phyloP scores from a whole-genome alignment of 352 stramenopile species.

The Phytopythium mirpurense region DNA sequence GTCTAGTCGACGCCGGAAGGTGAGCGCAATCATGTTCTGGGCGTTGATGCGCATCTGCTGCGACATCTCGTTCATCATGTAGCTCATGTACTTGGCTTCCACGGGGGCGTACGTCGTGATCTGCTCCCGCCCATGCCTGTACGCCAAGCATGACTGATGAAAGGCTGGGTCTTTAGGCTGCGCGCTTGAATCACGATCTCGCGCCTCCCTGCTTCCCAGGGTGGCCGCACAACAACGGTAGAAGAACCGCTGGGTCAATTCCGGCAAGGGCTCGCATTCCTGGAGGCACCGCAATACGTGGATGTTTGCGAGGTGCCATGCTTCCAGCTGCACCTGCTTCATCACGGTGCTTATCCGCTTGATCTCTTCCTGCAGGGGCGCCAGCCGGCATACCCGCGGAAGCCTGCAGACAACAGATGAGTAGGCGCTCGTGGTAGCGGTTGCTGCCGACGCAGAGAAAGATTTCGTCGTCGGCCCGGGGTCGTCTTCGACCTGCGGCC shows the following conservation, averaged over 20 bases:
- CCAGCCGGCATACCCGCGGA: neutral
- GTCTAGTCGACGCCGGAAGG: no score
- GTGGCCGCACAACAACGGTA: slow-evolving; percentile 7
- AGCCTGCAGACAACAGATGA: neutral
- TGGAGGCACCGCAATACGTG: slow-evolving; percentile 12
- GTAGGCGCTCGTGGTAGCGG: no score
- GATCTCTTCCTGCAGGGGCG: slow-evolving; percentile 10
- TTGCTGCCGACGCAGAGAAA: no score
- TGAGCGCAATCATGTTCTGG: neutral
- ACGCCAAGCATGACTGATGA: neutral
- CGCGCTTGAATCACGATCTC: neutral
- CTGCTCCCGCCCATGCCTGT: neutral
- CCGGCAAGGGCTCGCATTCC: slow-evolving; percentile 4
- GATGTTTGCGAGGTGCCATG: slow-evolving; percentile 16
- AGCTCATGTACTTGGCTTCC: no score
- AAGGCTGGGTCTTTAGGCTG: neutral
- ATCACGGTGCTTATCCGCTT: slow-evolving; percentile 1
- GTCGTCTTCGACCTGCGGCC: no score
- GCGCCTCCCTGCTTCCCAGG: neutral
- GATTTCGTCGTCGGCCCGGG: no score
- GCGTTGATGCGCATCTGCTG: neutral
- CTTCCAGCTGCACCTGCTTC: slow-evolving; percentile 16
- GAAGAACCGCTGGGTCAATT: slow-evolving; percentile 8
- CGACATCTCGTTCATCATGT: neutral
- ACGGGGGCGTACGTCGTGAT: neutral